Base-by-base conservation (phyloP, 2,329 filamentous ascomycete species). In the Pseudocercospora ulei region DNA sequence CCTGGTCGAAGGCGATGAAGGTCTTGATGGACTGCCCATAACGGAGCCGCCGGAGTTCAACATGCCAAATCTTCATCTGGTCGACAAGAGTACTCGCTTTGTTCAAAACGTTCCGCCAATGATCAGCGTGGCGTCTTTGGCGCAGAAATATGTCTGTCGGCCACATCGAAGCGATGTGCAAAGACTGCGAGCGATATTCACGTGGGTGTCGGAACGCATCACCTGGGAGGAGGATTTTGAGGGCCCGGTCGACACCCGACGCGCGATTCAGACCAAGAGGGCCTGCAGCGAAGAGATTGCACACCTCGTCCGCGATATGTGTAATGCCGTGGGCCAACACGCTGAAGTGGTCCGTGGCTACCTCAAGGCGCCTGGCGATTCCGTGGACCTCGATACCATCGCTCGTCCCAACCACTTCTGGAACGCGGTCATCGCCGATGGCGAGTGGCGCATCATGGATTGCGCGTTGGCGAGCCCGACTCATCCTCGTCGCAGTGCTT, bases 351-450 rank as follows among this genome's bases (percentile, higher is more conserved):
- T 98, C 8, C 76, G 79, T 43, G 90, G 90, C 0, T 96, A 90
- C 56, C 74, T 98, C 39, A 98, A 98, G 60, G 71, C 75, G 1
- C 90, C 90, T 0, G 88, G 88, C 0, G 90, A 96, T 54, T 66
- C 79, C 5, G 69, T 81, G 1, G 87, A 96, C 53, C 68, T 86
- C 27, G 82, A 82, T 46, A 80, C 80, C 41, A 76, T 88, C 60
- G 83, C 84, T n/a, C 76, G 80, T 18, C 73, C 88, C 0, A 98
- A 98, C 56, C 90, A 98, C 63, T 96, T 82, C 78, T 98, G 90
- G 90, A 98, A 98, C 53, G 79, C 85, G 0, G 84, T 96, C 11
- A 66, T 95, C 22, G 78, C 95, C 5, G 90, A 98, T 60, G 80
- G 82, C 13, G 86, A 95, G 63, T 98, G 90, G 90, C 81, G 90